phyloP scores from a whole-genome alignment of 2,329 filamentous ascomycete species.

The Proliferodiscus dingleyae region DNA sequence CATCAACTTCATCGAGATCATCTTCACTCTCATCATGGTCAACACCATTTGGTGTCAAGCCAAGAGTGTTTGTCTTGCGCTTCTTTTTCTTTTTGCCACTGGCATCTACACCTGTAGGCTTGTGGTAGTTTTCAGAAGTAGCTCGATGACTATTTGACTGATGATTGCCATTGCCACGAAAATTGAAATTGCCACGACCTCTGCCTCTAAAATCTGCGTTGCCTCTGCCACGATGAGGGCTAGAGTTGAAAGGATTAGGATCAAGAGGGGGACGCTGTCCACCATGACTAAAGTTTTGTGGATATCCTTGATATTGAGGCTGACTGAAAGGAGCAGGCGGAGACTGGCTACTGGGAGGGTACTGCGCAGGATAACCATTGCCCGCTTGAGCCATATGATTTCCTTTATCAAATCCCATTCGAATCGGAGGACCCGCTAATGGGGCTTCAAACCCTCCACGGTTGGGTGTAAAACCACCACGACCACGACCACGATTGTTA shows the following conservation, averaged over 20 bases:
- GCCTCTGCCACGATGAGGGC: constrained; percentile 36
- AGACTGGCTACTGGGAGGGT: constrained; percentile 30
- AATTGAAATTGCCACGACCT: constrained; percentile 36
- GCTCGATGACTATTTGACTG: constrained; percentile 25
- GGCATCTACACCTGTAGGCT: constrained; percentile 43
- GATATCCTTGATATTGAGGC: constrained; percentile 35
- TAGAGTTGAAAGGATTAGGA: constrained; percentile 33
- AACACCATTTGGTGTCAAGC: constrained; percentile 53
- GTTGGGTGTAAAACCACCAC: constrained; percentile 34
- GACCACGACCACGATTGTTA: constrained; percentile 29
- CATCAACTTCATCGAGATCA: constrained; percentile 61
- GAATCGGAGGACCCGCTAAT: constrained; percentile 51
- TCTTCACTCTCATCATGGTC: constrained; percentile 57
- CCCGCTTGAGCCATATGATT: constrained; percentile 39
- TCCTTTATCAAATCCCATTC: constrained; percentile 49
- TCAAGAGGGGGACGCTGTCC: constrained; percentile 32
- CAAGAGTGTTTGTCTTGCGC: constrained; percentile 66
- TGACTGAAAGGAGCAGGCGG: constrained; percentile 30
- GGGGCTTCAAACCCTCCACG: constrained; percentile 40
- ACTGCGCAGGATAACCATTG: constrained; percentile 37
- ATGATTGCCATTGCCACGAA: constrained; percentile 33
- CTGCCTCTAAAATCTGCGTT: constrained; percentile 34
- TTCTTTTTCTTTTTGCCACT: constrained; percentile 59
- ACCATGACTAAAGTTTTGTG: constrained; percentile 31
- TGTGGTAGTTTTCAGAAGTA: constrained; percentile 36